phyloP scores from a whole-genome alignment of 2,329 filamentous ascomycete genomes.

The Didymella arachidicola region DNA sequence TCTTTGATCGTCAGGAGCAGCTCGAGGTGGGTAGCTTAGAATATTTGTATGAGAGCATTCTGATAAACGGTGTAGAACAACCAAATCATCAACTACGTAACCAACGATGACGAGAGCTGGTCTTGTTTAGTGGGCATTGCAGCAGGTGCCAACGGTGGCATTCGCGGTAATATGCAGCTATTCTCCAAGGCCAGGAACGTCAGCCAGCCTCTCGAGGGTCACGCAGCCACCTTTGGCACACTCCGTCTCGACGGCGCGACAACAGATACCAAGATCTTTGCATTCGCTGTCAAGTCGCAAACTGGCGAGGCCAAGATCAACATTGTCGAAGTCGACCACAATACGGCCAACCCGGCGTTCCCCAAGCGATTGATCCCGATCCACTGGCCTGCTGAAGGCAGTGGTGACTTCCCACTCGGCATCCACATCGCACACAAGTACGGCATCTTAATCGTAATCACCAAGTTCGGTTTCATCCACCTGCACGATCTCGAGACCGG shows the following conservation, averaged over 20 bases:
- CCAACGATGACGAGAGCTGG: slow-evolving; percentile 96
- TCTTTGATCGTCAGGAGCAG: slow-evolving; percentile 94
- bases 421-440: slow-evolving; percentile 98
- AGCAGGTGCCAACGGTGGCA: slow-evolving; percentile 88
- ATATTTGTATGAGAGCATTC: background rate
- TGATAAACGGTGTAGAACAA: slow-evolving; percentile 68
- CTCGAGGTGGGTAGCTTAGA: slow-evolving; percentile 68
- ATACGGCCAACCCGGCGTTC: slow-evolving; percentile 86
- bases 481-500: slow-evolving; percentile 97
- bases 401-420: slow-evolving; percentile 96
- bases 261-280: slow-evolving; percentile 92
- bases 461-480: slow-evolving; percentile 99
- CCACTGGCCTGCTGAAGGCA: slow-evolving; percentile 94
- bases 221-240: slow-evolving; percentile 92
- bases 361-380: slow-evolving; percentile 97
- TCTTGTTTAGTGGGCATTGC: slow-evolving; percentile 97
- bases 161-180: slow-evolving; percentile 95
- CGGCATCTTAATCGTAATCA: slow-evolving; percentile 95
- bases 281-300: slow-evolving; percentile 90
- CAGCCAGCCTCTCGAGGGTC: slow-evolving; percentile 97
- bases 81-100: slow-evolving; percentile 99
- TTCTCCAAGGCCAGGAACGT: slow-evolving; percentile 96
- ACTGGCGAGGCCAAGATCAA: slow-evolving; percentile 89
- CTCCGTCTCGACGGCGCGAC: slow-evolving; percentile 87
- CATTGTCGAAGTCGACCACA: slow-evolving; percentile 96